Evolutionary conservation across 805 yeast genomes (phyloP), one percentile per base, ranked within the genome.

Genomic region (Wickerhamiella dianesei): DNA sequence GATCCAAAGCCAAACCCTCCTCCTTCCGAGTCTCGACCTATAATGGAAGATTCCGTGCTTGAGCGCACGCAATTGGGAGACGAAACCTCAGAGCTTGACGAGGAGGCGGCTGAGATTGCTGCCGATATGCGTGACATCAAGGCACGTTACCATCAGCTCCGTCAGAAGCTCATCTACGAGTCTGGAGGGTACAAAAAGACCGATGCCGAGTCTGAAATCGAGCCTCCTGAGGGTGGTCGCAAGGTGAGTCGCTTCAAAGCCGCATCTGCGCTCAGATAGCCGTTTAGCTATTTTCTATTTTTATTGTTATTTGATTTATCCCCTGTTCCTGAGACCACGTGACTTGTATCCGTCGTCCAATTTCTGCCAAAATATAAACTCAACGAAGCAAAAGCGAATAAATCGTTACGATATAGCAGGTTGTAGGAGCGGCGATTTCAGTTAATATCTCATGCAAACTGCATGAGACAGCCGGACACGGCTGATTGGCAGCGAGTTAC

Each of bases 191-290:
- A 58, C 48, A 64, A 59, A 44, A 66, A 68, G 49, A 63, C 72
- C 1, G 73, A 71, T 2, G 64, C 67, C 44, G 83, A 74, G 37
- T 55, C 63, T 49, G 88, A 77, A 48, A 55, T 76, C 17, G 94
- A 82, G 56, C 86, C 85, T 0, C 64, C 82, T 4, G 86, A 82
- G 53, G 80, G 75, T 46, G 56, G 64, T 36, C 59, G 74, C 5
- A 77, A 69, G 49, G 65, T 75, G 1, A 82, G 94, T 57, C 66
- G 86, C 44, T 85, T 85, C 61, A 81, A 70, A 56, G 75, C 83
- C 9, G 80, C 83, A 1, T 25, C 32, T 25, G 32, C 32, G 12
- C 12, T 25, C 9, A 25, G 32, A 25, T 25, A 25, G 32, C 32
- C 32, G 9, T 25, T 25, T 25, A 6, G 32, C 6, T 25, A 12